Conservation (phyloP, 768 basidiomycete species). For the Suillus paluster region DNA sequence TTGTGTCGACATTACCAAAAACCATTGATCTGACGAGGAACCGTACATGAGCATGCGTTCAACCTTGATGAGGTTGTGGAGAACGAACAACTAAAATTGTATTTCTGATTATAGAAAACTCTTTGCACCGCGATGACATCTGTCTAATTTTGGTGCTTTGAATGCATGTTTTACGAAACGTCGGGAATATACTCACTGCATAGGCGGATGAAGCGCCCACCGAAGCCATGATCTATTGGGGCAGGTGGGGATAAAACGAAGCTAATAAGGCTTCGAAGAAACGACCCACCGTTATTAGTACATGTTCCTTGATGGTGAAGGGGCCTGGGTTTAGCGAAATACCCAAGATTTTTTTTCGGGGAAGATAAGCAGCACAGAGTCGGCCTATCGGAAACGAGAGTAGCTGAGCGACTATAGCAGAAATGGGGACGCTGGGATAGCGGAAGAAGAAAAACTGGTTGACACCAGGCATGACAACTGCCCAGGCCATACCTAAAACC, state of each 20-base stretch:
- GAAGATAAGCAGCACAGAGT: conserved; percentile 56
- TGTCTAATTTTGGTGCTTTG: conserved; percentile 38
- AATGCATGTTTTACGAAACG: conserved; percentile 8
- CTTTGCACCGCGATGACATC: conserved; percentile 80
- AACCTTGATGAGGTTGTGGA: conserved; percentile 2
- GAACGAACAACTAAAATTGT: conserved; percentile 60
- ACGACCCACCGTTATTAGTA: conserved; percentile 57
- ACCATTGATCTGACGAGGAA: conserved; percentile 68
- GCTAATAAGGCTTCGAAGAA: conserved; percentile 26
- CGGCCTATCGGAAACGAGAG: conserved; percentile 72
- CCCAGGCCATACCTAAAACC: conserved; percentile 73
- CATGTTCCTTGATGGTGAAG: conserved; percentile 80
- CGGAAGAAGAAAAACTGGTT: conserved; percentile 84
- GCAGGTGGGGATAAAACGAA: conserved; percentile 33
- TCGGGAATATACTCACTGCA: conserved; percentile 43
- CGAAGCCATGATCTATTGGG: conserved; percentile 53
- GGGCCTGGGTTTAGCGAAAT: conserved; percentile 73
- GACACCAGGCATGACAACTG: conserved; percentile 64
- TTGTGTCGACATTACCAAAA: conserved; percentile 76
- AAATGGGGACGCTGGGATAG: conserved; percentile 66
- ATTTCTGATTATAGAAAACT: conserved; percentile 69
- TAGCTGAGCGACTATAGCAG: conserved; percentile 71
- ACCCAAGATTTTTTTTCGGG: conserved; percentile 60
- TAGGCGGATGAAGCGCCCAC: conserved; percentile 68
- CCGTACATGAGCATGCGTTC: background rate